Evolutionary conservation across 139 green algal genomes (phyloP).

Genomic region (Picochlorum sp.): DNA sequence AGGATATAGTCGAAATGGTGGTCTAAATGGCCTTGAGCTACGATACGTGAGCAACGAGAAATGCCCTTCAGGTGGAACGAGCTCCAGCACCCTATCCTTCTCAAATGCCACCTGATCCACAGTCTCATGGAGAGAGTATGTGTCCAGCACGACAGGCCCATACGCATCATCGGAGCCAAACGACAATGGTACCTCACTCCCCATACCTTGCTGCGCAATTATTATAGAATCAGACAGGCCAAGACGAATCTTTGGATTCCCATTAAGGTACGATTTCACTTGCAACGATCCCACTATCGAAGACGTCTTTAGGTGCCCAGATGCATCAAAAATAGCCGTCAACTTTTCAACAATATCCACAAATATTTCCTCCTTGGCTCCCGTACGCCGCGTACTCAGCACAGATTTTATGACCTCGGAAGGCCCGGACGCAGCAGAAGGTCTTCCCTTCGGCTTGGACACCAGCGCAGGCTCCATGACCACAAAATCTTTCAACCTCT

Average conservation of each 20-base stretch:
- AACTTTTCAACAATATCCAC: slow-evolving; percentile 97
- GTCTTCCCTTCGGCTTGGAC: neutral
- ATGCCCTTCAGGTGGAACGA: slow-evolving; percentile 78
- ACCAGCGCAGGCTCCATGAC: slow-evolving; percentile 81
- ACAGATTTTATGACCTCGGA: slow-evolving; percentile 80
- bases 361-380: slow-evolving; percentile 80
- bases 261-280: slow-evolving; percentile 75
- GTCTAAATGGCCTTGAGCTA: slow-evolving; percentile 63
- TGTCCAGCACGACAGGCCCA: slow-evolving; percentile 16
- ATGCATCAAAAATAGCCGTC: slow-evolving; percentile 78
- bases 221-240: slow-evolving; percentile 82
- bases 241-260: slow-evolving; percentile 75
- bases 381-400: slow-evolving; percentile 65
- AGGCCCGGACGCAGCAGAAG: slow-evolving; percentile 37
- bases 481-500: slow-evolving; percentile 85
- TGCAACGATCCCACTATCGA: slow-evolving; percentile 82
- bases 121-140: slow-evolving; percentile 66
- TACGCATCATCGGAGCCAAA: neutral
- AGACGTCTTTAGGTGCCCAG: slow-evolving; percentile 60
- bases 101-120: slow-evolving; percentile 76
- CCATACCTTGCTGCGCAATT: slow-evolving; percentile 35
- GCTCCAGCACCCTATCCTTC: slow-evolving; percentile 72
- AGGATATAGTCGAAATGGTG: slow-evolving; percentile 76
- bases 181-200: neutral
- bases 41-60: slow-evolving; percentile 94